Conservation (phyloP, 768 basidiomycete genomes). For the Tulasnella sp. region DNA sequence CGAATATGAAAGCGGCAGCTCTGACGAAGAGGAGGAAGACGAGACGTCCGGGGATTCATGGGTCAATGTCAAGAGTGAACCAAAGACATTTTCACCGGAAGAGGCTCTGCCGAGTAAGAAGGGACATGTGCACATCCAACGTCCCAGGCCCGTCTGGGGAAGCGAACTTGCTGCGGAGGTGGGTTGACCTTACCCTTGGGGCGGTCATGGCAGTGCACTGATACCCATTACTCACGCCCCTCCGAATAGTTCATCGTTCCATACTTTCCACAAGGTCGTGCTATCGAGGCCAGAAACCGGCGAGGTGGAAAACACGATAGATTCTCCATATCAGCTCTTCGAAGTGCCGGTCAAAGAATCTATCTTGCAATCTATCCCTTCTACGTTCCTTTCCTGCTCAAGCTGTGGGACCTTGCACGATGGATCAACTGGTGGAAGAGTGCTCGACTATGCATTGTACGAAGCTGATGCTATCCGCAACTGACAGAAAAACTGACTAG, state of each 20-base stretch:
- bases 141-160: constrained; percentile 35
- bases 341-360: constrained; percentile 50
- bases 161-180: constrained; percentile 31
- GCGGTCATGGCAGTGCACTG: constrained; percentile 14
- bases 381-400: constrained; percentile 46
- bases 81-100: not conserved
- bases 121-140: not conserved
- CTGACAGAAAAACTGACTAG: not conserved
- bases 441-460: constrained; percentile 48
- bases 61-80: not conserved
- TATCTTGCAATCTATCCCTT: constrained; percentile 51
- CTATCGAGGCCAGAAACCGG: constrained; percentile 28
- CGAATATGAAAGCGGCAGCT: not conserved
- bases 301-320: constrained; percentile 35
- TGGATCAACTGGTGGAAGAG: constrained; percentile 55
- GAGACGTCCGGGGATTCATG: not conserved
- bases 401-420: constrained; percentile 45
- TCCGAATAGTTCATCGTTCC: constrained; percentile 45
- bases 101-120: not conserved
- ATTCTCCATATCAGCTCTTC: constrained; percentile 55
- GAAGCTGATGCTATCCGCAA: constrained; percentile 31
- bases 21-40: constrained; percentile 1
- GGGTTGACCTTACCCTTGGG: not conserved
- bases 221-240: constrained; percentile 13
- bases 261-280: constrained; percentile 43